Evolutionary conservation across 768 basidiomycete species (phyloP), one percentile per base, ranked within the genome.

Genomic region (Paxillus ammoniavirescens): DNA sequence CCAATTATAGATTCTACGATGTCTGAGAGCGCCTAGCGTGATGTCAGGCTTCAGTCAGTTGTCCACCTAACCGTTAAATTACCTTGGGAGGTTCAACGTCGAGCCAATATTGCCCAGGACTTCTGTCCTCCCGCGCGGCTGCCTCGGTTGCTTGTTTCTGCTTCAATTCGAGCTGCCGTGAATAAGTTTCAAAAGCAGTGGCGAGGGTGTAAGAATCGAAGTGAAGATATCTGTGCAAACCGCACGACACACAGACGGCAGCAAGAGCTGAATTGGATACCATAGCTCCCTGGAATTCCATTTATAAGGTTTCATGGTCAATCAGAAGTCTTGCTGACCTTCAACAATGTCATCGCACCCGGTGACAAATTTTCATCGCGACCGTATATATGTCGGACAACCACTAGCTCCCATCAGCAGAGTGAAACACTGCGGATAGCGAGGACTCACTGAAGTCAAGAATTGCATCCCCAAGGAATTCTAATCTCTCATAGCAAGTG

Each of bases 401-500:
- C 83, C 74, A 91, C 91, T 93, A 31, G 59, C 15, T 40, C 56
- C 17, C 42, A 42, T 48, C 42, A 56, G 43, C 48, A 40, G 28
- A 49, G 8, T 33, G 15, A 42, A 9, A 1, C 12, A 21, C 18
- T 15, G 28, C 15, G 8, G 37, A 49, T 35, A 43, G 40, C 28
- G 21, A 30, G 18, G 12, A 73, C 89, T 50, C 62, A 93, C 91
- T 69, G 53, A 91, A 88, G 67, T 93, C 92, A 23, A 94, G 78
- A 47, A 94, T 81, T 1, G 89, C 89, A 70, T 94, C 92, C 12
- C 92, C 92, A 38, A 93, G 75, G 65, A 93, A 94, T 66, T 93
- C 91, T 35, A 93, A 77, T 53, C 88, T 77, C 61, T 91, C 88
- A 62, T 89, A 88, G 15, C 80, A 80, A 13, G 76, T 80, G 36